phyloP scores from a whole-genome alignment of 2,329 filamentous ascomycete species.

The Neospermospora avenae region DNA sequence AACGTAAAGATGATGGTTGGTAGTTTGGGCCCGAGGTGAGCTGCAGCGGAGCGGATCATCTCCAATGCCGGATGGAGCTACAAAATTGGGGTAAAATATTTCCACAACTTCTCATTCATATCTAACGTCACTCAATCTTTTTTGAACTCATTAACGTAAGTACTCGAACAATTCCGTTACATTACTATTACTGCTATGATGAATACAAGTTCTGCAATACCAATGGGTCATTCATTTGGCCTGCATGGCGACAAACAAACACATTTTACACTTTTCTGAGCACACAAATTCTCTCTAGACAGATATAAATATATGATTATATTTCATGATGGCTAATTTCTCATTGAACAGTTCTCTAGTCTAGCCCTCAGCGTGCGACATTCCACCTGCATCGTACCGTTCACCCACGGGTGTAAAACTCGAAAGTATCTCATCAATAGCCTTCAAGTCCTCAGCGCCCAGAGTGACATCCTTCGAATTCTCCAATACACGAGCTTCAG shows the following conservation, averaged over 20 bases:
- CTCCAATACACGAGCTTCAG: constrained; percentile 54
- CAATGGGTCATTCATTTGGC: neutral
- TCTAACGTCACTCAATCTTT: neutral
- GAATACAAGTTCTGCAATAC: constrained; percentile 14
- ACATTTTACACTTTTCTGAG: constrained; percentile 34
- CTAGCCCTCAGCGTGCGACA: constrained; percentile 11
- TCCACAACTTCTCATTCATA: neutral
- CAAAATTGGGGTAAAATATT: neutral
- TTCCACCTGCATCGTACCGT: constrained; percentile 41
- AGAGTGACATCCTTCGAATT: constrained; percentile 52
- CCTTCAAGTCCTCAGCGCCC: constrained; percentile 47
- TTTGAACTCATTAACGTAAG: neutral
- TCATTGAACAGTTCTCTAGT: too few relatives aligned
- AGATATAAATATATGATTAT: neutral
- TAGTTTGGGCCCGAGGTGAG: neutral
- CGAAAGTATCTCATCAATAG: constrained; percentile 48
- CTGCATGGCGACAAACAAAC: constrained; percentile 28
- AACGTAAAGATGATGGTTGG: neutral
- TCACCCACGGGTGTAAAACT: constrained; percentile 47
- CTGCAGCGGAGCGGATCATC: neutral
- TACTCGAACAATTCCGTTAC: neutral
- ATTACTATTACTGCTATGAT: constrained; percentile 7
- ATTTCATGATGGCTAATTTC: too few relatives aligned
- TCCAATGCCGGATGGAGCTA: neutral
- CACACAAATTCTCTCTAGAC: constrained; percentile 9